Evolutionary conservation across 2,329 filamentous ascomycete species (phyloP).

Genomic region (Colletotrichum paranaense): DNA sequence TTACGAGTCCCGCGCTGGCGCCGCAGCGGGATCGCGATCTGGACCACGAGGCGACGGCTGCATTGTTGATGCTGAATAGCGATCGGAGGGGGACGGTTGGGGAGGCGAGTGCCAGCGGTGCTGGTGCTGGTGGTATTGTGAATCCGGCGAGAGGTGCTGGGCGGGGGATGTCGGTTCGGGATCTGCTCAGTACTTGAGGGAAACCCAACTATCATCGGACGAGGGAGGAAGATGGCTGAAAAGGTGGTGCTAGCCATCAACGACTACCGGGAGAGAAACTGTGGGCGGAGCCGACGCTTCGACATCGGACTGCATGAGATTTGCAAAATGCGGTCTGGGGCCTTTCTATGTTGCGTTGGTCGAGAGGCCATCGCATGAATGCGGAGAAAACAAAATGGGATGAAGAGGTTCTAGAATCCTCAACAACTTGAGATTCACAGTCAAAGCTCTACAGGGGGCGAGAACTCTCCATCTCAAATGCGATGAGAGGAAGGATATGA

Average conservation of each 20-base stretch:
- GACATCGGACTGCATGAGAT: background rate
- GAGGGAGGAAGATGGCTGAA: background rate
- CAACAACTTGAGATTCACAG: background rate
- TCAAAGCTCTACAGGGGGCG: background rate
- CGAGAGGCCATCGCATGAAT: background rate
- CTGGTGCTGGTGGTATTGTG: slow-evolving; percentile 49
- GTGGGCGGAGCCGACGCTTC: background rate
- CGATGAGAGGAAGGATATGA: background rate
- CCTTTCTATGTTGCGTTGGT: background rate
- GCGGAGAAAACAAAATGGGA: background rate
- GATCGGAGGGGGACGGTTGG: slow-evolving; percentile 70
- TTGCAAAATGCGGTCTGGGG: background rate
- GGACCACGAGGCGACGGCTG: slow-evolving; percentile 85
- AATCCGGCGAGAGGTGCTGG: slow-evolving; percentile 45
- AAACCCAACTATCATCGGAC: background rate
- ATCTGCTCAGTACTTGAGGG: slow-evolving; percentile 63
- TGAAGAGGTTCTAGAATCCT: background rate
- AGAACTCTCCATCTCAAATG: background rate
- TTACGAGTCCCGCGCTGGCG: slow-evolving; percentile 68
- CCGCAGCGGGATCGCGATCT: slow-evolving; percentile 65
- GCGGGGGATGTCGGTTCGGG: slow-evolving; percentile 65
- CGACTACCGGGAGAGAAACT: background rate
- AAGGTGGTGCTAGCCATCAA: background rate
- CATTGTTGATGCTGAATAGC: slow-evolving; percentile 86
- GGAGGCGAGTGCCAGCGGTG: slow-evolving; percentile 51